These are phyloP conservation scores for Nyssa sinensis DNA, from an alignment of 148 eudicot genomes.

Conservation along the genomic window DNA sequence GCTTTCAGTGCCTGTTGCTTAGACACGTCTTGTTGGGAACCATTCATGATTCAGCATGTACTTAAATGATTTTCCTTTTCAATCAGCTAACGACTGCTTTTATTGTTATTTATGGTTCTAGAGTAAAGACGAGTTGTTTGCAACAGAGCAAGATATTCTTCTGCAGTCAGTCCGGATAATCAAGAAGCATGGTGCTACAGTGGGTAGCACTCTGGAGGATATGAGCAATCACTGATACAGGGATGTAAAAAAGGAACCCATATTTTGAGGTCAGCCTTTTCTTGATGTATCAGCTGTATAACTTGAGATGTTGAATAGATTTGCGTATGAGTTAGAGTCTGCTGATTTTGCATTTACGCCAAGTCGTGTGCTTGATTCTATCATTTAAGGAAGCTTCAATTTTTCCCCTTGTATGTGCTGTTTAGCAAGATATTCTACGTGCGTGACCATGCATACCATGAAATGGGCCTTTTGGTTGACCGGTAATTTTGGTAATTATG, in stretches of 20 bases:
- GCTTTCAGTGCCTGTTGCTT: not conserved
- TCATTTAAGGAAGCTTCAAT: no score
- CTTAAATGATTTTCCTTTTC: not conserved
- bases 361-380: no score
- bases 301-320: not conserved
- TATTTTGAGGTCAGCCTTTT: not conserved
- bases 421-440: slow-evolving; percentile 30
- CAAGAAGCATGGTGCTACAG: slow-evolving; percentile 68
- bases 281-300: not conserved
- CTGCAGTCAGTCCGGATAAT: slow-evolving; percentile 71
- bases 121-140: slow-evolving; percentile 66
- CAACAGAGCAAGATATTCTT: slow-evolving; percentile 78
- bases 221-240: slow-evolving; percentile 5
- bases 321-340: no score
- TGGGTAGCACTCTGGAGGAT: slow-evolving; percentile 48
- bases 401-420: no score
- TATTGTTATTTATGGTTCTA: slow-evolving; percentile 25
- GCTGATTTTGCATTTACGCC: no score
- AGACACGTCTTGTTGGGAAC: not conserved
- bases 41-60: not conserved
- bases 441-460: slow-evolving; percentile 53
- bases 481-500: slow-evolving; percentile 49
- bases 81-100: not conserved
- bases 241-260: not conserved
- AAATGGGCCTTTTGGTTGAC: slow-evolving; percentile 54